Evolutionary conservation across 1,139 yeast genomes (phyloP), one percentile per base, ranked within the genome.

Genomic region (Nakaseomyces glabratus): DNA sequence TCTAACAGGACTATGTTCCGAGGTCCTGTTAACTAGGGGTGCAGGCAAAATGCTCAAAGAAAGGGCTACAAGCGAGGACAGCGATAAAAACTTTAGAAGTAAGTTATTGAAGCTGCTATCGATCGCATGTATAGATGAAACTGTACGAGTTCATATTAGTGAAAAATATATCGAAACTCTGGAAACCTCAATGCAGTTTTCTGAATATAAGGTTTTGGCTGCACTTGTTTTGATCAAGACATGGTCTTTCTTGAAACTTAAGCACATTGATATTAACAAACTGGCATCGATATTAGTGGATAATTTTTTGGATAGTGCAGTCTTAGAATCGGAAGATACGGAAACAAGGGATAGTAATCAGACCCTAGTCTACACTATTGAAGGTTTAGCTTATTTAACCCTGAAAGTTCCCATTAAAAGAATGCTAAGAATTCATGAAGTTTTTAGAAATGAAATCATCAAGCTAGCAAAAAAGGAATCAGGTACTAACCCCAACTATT

Each of bases 361-460:
- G 2, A 14, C 17, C 7, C 6, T 26, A 5, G 17, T 21, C 6
- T 7, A 17, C 45, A 14, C 33, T 36, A 38, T 55, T n/a, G 61
- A 56, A 40, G 58, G 58, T n/a, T 39, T 56, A 22, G 58, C 59
- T 1, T 56, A 55, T 32, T 35, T 56, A 20, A 52, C 50, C 25
- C 36, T 56, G 31, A 55, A 51, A 31, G 31, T 45, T 5, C 41
- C 52, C 9, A 51, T 52, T 2, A 51, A 52, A 33, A 35, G 36
- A 6, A 24, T 29, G 13, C 30, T 56, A 9, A 44, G 60, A 24
- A 34, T 39, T 10, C 37, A 49, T 28, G 37, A 33, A 3, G 35
- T 35, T 9, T 45, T 51, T 28, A 42, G 49, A 23, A 31, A 42
- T 5, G 38, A 29, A 9, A 18, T 52, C 9, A 33, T 43, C 11